Percentiles rank a stretch among this genome's conserved stretches.
Evolutionary conservation across 1,284 basidiomycete genomes (phyloP).

Genomic region (Crepidotus sp.): DNA sequence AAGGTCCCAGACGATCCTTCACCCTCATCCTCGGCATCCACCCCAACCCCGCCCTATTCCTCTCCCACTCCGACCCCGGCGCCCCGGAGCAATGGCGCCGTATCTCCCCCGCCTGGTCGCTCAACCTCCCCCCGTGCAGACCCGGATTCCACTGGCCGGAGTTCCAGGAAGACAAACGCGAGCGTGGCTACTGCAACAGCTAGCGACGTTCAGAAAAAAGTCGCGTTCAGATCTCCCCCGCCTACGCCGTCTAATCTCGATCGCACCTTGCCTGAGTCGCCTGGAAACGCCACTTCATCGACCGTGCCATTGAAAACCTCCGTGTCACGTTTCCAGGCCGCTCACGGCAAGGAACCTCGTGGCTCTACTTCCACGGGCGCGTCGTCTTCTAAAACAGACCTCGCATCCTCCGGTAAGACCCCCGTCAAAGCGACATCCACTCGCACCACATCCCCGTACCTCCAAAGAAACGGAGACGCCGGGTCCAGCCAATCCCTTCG

Average conservation of each 20-base stretch:
- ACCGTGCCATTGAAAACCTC: conserved; percentile 51
- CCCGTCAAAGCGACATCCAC: conserved; percentile 46
- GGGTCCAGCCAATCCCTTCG: conserved; percentile 59
- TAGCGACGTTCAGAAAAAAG: conserved; percentile 63
- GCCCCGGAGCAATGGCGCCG: conserved; percentile 15
- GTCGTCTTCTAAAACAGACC: conserved; percentile 38
- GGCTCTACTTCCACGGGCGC: conserved; percentile 53
- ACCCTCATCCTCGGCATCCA: conserved; percentile 41
- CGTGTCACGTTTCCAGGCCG: conserved; percentile 64
- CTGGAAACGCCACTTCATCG: conserved; percentile 29
- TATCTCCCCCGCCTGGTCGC: conserved; percentile 21
- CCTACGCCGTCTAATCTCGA: conserved; percentile 41
- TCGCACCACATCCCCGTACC: conserved; percentile 57
- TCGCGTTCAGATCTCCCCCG: conserved; percentile 74
- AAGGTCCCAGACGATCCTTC: conserved; percentile 26
- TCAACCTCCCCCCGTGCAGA: conserved; percentile 24
- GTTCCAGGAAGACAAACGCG: conserved; percentile 46
- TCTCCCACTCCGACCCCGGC: conserved; percentile 24
- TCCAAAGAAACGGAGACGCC: conserved; percentile 39
- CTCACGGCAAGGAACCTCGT: conserved; percentile 61
- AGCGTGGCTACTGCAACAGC: conserved; percentile 27
- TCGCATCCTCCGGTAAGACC: conserved; percentile 29
- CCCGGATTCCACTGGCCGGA: conserved; percentile 40
- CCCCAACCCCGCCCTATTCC: conserved; percentile 23
- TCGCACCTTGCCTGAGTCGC: conserved; percentile 30